A percentile compares a stretch with the other conserved stretches of the same genome.
Evolutionary conservation across 345 rosid species (phyloP).

Genomic region (Aquilaria sinensis): DNA sequence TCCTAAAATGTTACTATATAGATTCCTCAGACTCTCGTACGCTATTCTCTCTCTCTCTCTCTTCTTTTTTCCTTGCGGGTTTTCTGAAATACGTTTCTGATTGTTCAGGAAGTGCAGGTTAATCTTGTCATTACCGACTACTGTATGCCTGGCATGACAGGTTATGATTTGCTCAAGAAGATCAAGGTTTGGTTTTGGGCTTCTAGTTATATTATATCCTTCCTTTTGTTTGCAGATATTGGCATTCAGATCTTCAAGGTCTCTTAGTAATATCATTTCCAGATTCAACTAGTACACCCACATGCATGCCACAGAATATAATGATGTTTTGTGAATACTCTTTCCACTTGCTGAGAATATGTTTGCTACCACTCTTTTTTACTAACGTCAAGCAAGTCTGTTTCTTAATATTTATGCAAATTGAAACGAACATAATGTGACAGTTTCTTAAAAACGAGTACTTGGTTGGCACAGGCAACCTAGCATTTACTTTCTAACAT

Average conservation of each 20-base stretch:
- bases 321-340: constrained; percentile 24
- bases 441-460: too few relatives aligned
- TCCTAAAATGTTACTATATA: background rate
- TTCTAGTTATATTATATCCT: constrained; percentile 7
- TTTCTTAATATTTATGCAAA: too few relatives aligned
- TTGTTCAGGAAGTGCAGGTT: constrained; percentile 45
- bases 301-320: background rate
- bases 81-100: constrained; percentile 2
- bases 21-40: background rate
- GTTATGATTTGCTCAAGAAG: constrained; percentile 74
- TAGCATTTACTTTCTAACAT: too few relatives aligned
- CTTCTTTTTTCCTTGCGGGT: background rate
- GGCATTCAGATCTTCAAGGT: too few relatives aligned
- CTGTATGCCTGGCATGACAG: constrained; percentile 90
- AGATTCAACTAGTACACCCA: too few relatives aligned
- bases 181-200: constrained; percentile 36
- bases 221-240: background rate
- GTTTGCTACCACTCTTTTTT: too few relatives aligned
- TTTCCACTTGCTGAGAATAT: constrained; percentile 11
- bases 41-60: background rate
- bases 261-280: too few relatives aligned
- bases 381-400: too few relatives aligned
- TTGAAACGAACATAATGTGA: too few relatives aligned
- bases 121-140: constrained; percentile 69
- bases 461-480: too few relatives aligned